Percentiles rank a stretch among this genome's conserved stretches.
Evolutionary conservation across 1,284 basidiomycete genomes (phyloP).

Genomic region (Hortiboletus rubellus): DNA sequence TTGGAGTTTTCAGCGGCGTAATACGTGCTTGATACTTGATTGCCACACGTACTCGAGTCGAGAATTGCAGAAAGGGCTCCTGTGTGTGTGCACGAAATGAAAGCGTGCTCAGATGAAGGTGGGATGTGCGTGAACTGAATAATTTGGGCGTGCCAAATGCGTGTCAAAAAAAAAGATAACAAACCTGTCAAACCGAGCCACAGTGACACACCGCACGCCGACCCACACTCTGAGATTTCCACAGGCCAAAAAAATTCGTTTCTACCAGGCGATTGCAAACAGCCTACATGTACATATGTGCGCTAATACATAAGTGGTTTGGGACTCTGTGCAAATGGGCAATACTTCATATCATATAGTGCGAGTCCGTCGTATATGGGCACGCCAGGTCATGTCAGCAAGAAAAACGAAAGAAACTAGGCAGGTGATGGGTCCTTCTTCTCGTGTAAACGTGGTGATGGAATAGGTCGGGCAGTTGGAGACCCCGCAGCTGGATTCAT

Average conservation of each 20-base stretch:
- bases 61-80: background rate
- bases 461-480: slow-evolving; percentile 37
- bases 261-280: slow-evolving; percentile 22
- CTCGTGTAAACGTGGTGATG: slow-evolving; percentile 39
- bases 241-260: background rate
- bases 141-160: too few relatives aligned
- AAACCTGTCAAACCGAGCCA: background rate
- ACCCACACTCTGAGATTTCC: background rate
- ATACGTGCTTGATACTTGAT: background rate
- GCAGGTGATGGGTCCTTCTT: slow-evolving; percentile 33
- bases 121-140: background rate
- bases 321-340: slow-evolving; percentile 16
- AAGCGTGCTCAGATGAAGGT: background rate
- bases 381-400: slow-evolving; percentile 2
- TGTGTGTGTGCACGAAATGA: slow-evolving; percentile 1
- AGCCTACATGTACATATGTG: slow-evolving; percentile 33
- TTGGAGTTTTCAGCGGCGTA: background rate
- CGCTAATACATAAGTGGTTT: slow-evolving; percentile 31
- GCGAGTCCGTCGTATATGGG: slow-evolving; percentile 20
- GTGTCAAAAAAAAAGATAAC: background rate
- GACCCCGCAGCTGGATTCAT: slow-evolving; percentile 51
- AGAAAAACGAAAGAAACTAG: slow-evolving; percentile 16
- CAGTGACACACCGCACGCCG: background rate
- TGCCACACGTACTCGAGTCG: background rate
- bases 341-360: slow-evolving; percentile 23